Evolutionary conservation across 768 basidiomycete genomes (phyloP).

Genomic region (Coprinopsis sp.): DNA sequence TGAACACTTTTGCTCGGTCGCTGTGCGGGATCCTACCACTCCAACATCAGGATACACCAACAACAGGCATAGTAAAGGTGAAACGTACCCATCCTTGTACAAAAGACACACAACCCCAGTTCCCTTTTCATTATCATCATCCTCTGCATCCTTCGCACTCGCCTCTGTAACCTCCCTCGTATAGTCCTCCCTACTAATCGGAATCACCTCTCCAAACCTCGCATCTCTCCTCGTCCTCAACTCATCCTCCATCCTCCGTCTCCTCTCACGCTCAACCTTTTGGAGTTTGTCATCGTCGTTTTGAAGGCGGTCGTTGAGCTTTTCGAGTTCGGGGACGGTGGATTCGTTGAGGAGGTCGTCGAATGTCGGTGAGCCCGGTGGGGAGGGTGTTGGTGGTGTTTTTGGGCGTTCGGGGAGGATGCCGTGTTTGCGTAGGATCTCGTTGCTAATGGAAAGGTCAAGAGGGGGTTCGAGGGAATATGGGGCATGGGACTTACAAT

Average conservation of each 20-base stretch:
- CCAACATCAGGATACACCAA: not conserved
- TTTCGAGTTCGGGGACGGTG: constrained; percentile 56
- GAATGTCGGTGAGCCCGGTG: constrained; percentile 71
- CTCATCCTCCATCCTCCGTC: constrained; percentile 64
- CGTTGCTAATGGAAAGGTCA: constrained; percentile 58
- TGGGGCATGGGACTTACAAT: constrained; percentile 57
- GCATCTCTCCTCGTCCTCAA: constrained; percentile 51
- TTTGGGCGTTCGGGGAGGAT: constrained; percentile 76
- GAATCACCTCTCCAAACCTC: constrained; percentile 80
- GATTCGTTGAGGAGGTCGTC: constrained; percentile 64
- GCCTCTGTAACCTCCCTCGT: constrained; percentile 94
- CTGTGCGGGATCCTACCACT: constrained; percentile 67
- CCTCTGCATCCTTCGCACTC: constrained; percentile 64
- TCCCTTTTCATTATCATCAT: constrained; percentile 62
- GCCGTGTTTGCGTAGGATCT: constrained; percentile 88
- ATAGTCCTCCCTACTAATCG: constrained; percentile 91
- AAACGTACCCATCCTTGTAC: constrained; percentile 90
- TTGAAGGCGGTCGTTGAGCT: constrained; percentile 69
- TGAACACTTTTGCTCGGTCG: constrained; percentile 66
- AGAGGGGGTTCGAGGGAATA: not conserved
- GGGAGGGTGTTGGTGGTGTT: constrained; percentile 68
- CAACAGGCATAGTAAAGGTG: not conserved
- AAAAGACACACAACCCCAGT: constrained; percentile 93
- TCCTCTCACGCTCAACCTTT: constrained; percentile 50
- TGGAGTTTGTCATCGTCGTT: constrained; percentile 47